Evolutionary conservation across 768 basidiomycete genomes (phyloP), one percentile per base, ranked within the genome.

Genomic region (Pulveroboletus sp.): DNA sequence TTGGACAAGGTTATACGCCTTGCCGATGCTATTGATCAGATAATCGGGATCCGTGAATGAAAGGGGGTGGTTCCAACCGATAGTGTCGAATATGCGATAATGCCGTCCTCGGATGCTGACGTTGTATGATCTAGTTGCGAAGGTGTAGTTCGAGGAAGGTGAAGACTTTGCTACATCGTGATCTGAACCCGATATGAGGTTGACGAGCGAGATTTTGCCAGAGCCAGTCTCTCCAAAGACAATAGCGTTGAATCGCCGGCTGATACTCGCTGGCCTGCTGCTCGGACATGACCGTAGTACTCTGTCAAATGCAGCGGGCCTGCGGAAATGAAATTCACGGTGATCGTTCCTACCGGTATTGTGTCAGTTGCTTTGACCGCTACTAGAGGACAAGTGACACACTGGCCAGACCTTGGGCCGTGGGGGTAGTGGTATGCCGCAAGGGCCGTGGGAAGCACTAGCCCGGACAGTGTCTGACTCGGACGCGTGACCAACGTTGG

Each of bases 131-230:
- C 47, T 54, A 36, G 56, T 62, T 6, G 65, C 47, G 40, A 75
- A 55, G 3, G 73, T 72, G 42, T 66, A 70, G 21, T 65, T 64
- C 7, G 50, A 49, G 17, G 63, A 66, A 20, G 60, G 64, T 16
- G 71, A 72, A 2, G 58, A 58, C 5, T 4, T 36, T 1, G 74
- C 73, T 12, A 48, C 43, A 4, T 56, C 56, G 12, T 6, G 45
- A 4, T 65, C 49, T 2, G 31, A 23, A 21, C 64, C 65, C 13
- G 55, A 37, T 29, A 77, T 53, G 63, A 76, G 68, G 55, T 75
- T 77, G 48, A 75, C 53, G 11, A 76, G 50, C 1, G 72, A 73
- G 47, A 72, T 75, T 50, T 77, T 76, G 1, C 70, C 69, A 8
- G 55, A 54, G 2, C 64, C 65, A 36, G 55, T 52, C 53, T 68